Evolutionary conservation across 768 basidiomycete species (phyloP), one percentile per base, ranked within the genome.

Genomic region (Mycena floridula): DNA sequence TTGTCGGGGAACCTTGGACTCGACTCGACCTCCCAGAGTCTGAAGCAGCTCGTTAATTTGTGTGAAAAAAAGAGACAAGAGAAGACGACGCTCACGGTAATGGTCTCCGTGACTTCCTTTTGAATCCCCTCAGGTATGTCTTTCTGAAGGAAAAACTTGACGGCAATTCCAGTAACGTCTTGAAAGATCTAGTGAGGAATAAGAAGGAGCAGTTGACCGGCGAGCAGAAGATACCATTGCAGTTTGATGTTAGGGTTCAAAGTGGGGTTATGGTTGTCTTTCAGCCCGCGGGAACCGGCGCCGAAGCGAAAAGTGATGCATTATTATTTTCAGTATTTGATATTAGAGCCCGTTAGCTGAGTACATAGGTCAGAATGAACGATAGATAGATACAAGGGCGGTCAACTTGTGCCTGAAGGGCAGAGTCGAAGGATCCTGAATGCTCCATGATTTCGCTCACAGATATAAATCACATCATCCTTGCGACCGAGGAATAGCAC

Each of bases 81-180:
- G 43, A 12, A 30, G 36, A 35, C 26, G 23, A 41, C 25, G 54
- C 73, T 28, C 44, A 88, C 86, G 0, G 84, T 78, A 42, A 89
- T 85, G 12, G 75, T 82, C 59, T 87, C 84, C 54, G 80, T 82
- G 24, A 89, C 61, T 49, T 88, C 82, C 15, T 81, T 79, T 52
- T 85, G 82, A 18, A 79, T 68, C 52, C 82, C 78, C 45, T 81
- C 71, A 3, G 77, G 62, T 7, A 90, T 68, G 59, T 89, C 86
- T 55, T 85, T 87, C 57, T 89, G 87, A 16, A 90, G 76, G 59
- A 89, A 90, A 58, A 90, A 90, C 56, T 89, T 90, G 70, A 87
- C 64, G 18, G 38, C 13, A 8, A 39, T 15, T 16, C 38, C 38
- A 39, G n/a, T 39, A 5, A 13, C 11, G 9, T 38, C 38, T 11